Base-by-base conservation (phyloP, 2,329 filamentous ascomycete genomes). In the Arthrobotrys pseudoclavata region DNA sequence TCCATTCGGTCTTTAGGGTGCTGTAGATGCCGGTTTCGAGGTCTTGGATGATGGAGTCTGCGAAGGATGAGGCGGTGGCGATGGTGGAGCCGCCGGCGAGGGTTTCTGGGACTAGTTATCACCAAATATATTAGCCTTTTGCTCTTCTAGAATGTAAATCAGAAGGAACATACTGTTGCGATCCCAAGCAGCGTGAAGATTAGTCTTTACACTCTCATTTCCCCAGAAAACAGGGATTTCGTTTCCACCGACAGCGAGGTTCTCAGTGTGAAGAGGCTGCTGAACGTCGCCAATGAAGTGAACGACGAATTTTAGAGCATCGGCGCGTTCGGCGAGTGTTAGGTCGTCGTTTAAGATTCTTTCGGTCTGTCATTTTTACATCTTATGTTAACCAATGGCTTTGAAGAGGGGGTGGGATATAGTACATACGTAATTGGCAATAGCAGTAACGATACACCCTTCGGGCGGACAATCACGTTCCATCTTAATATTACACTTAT, bases 171-270 rank as follows among this genome's bases (percentile, higher is more conserved):
- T 71, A 77, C 67, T 66, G 4, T 71, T 88, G 67, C 87, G 89
- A 82, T 93, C 91, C 91, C 91, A 93, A 20, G 92, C 88, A 76
- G 90, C 86, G 81, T 93, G 91, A 61, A 93, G 85, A 82, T 93
- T 93, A 69, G 88, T 86, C 34, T 85, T 83, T 26, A 83, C 86
- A 86, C 12, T 53, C 13, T 29, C 48, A 18, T 48, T 55, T 22
- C 89, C 85, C 84, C 90, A 93, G 12, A 84, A 85, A 0, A 93
- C 91, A 13, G 86, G 83, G 80, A 93, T 91, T 12, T 87, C 87
- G 80, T 93, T 93, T 0, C 91, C 91, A 62, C 91, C 91, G 20
- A 86, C 84, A 1, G 86, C 86, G 6, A 90, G 87, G 68, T 89
- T 86, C 82, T 91, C 90, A 67, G 87, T 87, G 82, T 91, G 90